Conservation (phyloP, 441 rosid species). For the Viola pubescens region DNA sequence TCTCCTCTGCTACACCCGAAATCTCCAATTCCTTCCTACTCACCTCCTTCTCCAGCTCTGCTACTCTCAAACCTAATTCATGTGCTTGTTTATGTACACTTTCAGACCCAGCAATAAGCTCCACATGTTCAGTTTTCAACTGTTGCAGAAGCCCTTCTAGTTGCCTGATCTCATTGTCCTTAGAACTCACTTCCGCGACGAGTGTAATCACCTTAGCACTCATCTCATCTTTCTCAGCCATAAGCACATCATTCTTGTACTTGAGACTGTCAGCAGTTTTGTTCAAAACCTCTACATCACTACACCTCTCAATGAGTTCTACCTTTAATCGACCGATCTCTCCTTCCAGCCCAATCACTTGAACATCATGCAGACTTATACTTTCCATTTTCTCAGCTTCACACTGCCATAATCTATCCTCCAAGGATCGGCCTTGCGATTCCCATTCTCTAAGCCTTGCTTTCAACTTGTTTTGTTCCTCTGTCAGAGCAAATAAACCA, state of each 20-base stretch:
- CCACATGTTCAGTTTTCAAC: constrained; percentile 20
- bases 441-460: constrained; percentile 37
- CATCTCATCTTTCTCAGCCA: constrained; percentile 52
- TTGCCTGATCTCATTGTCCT: constrained; percentile 32
- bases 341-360: constrained; percentile 22
- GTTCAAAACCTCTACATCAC: constrained; percentile 36
- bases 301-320: constrained; percentile 31
- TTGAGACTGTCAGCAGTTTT: constrained; percentile 42
- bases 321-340: constrained; percentile 37
- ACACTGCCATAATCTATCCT: constrained; percentile 26
- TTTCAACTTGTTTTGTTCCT: constrained; percentile 28
- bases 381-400: constrained; percentile 39
- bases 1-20: constrained; percentile 56
- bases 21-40: constrained; percentile 40
- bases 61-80: constrained; percentile 37
- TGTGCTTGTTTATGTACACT: constrained; percentile 23
- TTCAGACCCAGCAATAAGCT: constrained; percentile 30
- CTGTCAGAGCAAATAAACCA: constrained; percentile 30
- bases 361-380: constrained; percentile 20
- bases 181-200: constrained; percentile 33
- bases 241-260: constrained; percentile 43
- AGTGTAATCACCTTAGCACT: constrained; percentile 40
- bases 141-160: constrained; percentile 32
- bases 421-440: constrained; percentile 22
- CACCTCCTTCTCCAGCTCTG: constrained; percentile 49